Evolutionary conservation across 2,329 filamentous ascomycete genomes (phyloP).

Genomic region (Fusarium subtropicale): DNA sequence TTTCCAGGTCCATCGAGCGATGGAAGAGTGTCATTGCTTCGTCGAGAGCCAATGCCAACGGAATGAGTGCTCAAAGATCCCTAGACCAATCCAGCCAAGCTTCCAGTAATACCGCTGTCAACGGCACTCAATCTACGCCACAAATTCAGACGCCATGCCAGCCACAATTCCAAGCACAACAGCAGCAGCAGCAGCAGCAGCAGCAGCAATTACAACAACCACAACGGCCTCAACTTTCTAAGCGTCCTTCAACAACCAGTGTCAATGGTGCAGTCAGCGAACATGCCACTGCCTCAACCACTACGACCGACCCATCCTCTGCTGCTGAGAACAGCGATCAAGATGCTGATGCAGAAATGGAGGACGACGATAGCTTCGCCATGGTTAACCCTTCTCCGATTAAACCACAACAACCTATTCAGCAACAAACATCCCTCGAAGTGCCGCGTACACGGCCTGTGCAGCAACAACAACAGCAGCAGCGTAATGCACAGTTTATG

Average conservation of each 20-base stretch:
- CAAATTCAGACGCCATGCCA: slow-evolving; percentile 39
- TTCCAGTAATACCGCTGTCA: slow-evolving; percentile 36
- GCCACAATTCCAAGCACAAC: slow-evolving; percentile 37
- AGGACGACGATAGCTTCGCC: slow-evolving; percentile 67
- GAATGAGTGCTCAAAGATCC: slow-evolving; percentile 63
- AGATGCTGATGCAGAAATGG: slow-evolving; percentile 64
- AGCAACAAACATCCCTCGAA: slow-evolving; percentile 57
- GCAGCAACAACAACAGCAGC: slow-evolving; percentile 53
- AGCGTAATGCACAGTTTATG: slow-evolving; percentile 52
- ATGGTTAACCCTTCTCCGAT: slow-evolving; percentile 59
- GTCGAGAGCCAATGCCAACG: slow-evolving; percentile 56
- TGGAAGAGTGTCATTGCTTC: slow-evolving; percentile 72
- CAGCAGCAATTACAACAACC: slow-evolving; percentile 22
- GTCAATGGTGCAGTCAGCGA: slow-evolving; percentile 52
- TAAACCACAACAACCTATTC: slow-evolving; percentile 54
- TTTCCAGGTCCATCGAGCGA: slow-evolving; percentile 67
- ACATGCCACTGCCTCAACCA: slow-evolving; percentile 48
- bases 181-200: slow-evolving; percentile 29
- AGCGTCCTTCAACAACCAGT: slow-evolving; percentile 53
- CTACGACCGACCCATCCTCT: slow-evolving; percentile 54
- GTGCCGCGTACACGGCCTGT: slow-evolving; percentile 56
- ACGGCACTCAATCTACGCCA: slow-evolving; percentile 35
- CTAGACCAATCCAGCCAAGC: slow-evolving; percentile 54
- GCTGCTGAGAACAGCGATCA: slow-evolving; percentile 61
- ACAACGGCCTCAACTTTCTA: slow-evolving; percentile 39